Percentiles rank a stretch among this genome's conserved stretches.
Evolutionary conservation across 805 yeast genomes (phyloP).

Genomic region (Saccharomyces eubayanus): DNA sequence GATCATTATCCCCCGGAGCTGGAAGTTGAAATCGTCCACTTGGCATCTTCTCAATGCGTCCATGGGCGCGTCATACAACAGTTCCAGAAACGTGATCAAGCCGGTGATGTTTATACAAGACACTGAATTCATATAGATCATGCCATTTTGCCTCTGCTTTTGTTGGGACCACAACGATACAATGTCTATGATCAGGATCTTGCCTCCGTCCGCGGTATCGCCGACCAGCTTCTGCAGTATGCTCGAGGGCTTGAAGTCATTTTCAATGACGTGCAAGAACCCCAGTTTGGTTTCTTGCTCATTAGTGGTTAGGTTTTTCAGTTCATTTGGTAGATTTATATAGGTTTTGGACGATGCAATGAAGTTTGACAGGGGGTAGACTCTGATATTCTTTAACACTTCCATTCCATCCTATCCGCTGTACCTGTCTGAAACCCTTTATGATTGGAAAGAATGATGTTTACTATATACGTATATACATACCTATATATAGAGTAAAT

Average conservation of each 20-base stretch:
- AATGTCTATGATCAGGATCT: slow-evolving; percentile 18
- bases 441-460: not conserved
- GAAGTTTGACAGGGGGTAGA: slow-evolving; percentile 20
- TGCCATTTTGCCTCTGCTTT: slow-evolving; percentile 1
- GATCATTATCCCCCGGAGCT: slow-evolving; percentile 24
- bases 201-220: slow-evolving; percentile 1
- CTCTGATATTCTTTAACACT: slow-evolving; percentile 24
- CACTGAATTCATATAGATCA: slow-evolving; percentile 14
- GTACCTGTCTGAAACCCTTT: not conserved
- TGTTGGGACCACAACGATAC: slow-evolving; percentile 15
- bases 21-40: slow-evolving; percentile 3
- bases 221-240: slow-evolving; percentile 2
- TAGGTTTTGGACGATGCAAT: slow-evolving; percentile 15
- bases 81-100: slow-evolving; percentile 14
- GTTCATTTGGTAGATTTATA: slow-evolving; percentile 5
- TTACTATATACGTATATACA: not conserved
- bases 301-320: not conserved
- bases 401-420: slow-evolving; percentile 16
- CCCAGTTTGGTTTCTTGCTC: slow-evolving; percentile 4
- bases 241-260: slow-evolving; percentile 14
- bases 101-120: slow-evolving; percentile 18
- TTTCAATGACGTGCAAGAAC: slow-evolving; percentile 22
- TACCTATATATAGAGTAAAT: not conserved
- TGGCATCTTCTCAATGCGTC: slow-evolving; percentile 20
- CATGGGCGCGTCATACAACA: slow-evolving; percentile 18